phyloP scores from a whole-genome alignment of 805 yeast species.

The Candida berthetii region DNA sequence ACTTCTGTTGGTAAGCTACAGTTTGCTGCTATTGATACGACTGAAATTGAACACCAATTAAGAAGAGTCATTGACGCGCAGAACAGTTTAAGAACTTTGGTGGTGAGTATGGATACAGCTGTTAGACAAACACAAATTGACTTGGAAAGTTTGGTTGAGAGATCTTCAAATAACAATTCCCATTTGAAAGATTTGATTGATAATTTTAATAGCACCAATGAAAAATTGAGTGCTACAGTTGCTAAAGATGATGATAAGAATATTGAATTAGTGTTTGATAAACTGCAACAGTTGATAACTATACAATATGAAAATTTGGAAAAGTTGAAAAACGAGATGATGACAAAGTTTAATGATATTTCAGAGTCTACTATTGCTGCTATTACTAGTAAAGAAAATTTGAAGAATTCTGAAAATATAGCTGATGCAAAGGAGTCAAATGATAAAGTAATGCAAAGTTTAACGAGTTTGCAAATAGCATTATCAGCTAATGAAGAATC shows the following conservation, averaged over 20 bases:
- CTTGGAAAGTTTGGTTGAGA: conserved; percentile 17
- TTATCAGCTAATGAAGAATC: too few species aligned
- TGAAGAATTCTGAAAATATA: too few species aligned
- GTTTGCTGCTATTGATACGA: conserved; percentile 10
- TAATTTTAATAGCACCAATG: conserved; percentile 6
- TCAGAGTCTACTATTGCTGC: too few species aligned
- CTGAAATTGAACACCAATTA: conserved; percentile 19
- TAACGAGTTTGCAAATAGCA: too few species aligned
- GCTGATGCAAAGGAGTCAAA: too few species aligned
- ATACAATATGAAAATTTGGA: too few species aligned
- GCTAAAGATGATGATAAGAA: background rate
- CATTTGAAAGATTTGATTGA: conserved; percentile 19
- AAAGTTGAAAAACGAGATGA: too few species aligned
- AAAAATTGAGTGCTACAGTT: background rate
- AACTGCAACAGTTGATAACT: background rate
- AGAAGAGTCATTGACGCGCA: conserved; percentile 23
- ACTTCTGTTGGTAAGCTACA: conserved; percentile 17
- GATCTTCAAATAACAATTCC: conserved; percentile 21
- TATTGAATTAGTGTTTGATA: background rate
- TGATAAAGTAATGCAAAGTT: too few species aligned
- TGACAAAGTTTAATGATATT: too few species aligned
- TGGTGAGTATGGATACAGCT: conserved; percentile 17
- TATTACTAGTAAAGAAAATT: too few species aligned
- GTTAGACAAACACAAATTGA: conserved; percentile 22
- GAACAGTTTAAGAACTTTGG: conserved; percentile 20